Conservation (phyloP, 2,329 filamentous ascomycete genomes). For the Aspergillus hiratsukae region DNA sequence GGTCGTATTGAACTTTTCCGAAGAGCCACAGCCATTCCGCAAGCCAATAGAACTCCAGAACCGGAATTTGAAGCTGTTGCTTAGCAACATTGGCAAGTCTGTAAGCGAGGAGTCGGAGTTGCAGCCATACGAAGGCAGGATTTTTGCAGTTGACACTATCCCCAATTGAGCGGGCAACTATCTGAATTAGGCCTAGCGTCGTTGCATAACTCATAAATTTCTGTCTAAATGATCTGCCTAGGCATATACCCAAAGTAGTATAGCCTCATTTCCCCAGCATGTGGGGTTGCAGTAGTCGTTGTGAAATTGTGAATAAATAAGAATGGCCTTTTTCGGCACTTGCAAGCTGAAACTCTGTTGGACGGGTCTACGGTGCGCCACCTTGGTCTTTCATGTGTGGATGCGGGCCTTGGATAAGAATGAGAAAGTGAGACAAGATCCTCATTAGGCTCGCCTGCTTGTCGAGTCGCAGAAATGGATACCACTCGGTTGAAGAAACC, state of each 20-base stretch:
- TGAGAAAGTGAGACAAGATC: neutral
- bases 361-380: neutral
- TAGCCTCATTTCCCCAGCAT: neutral
- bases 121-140: conserved; percentile 30
- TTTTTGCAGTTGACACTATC: conserved; percentile 19
- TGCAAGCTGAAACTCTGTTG: neutral
- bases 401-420: neutral
- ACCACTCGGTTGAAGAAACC: neutral
- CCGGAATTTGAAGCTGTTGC: conserved; percentile 16
- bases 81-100: conserved; percentile 18
- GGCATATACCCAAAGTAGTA: neutral
- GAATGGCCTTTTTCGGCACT: neutral
- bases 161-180: neutral
- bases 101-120: conserved; percentile 16
- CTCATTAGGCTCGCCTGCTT: neutral
- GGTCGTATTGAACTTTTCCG: conserved; percentile 16
- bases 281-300: neutral
- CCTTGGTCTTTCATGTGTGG: too few relatives aligned
- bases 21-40: neutral
- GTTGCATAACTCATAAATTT: neutral
- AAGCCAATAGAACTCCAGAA: neutral
- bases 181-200: neutral
- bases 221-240: neutral
- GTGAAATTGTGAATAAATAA: too few relatives aligned
- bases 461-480: neutral